Conservation (phyloP, 768 basidiomycete genomes). For the Agaricus blazei region DNA sequence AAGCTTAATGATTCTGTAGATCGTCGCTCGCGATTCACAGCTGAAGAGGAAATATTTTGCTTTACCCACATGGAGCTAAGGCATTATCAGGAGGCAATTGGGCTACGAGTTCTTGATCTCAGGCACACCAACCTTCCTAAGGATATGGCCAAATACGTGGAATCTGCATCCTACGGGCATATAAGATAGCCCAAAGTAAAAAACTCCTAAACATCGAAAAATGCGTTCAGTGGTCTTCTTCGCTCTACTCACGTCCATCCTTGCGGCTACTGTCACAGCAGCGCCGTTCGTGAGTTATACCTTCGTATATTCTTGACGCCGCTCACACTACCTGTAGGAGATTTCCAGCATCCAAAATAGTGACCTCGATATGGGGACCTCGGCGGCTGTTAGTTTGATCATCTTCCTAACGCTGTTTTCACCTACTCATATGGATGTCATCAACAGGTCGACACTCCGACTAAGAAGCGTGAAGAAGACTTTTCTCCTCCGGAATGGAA, state of each 20-base stretch:
- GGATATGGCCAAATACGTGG: not conserved
- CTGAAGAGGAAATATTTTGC: not conserved
- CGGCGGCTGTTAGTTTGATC: not conserved
- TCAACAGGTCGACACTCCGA: not conserved
- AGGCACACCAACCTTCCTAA: constrained; percentile 2
- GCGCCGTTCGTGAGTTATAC: not conserved
- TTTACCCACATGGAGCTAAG: constrained; percentile 6
- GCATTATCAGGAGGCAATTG: constrained; percentile 4
- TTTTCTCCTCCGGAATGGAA: not conserved
- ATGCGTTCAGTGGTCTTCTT: constrained; percentile 4
- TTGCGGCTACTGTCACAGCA: not conserved
- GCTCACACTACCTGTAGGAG: not conserved
- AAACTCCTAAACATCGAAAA: not conserved
- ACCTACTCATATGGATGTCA: not conserved
- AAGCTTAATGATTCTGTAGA: not conserved
- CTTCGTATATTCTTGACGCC: not conserved
- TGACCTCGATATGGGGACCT: not conserved
- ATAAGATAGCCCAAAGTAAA: not conserved
- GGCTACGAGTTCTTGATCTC: constrained; percentile 8
- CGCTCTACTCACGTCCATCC: not conserved
- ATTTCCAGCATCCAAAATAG: not conserved
- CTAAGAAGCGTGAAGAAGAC: too few species aligned
- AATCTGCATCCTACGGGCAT: not conserved
- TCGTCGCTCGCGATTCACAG: not conserved
- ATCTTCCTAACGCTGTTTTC: not conserved